Evolutionary conservation across 192 early-diverging fungal species (phyloP), one percentile per base, ranked within the genome.

Genomic region (Coemansia reversa): DNA sequence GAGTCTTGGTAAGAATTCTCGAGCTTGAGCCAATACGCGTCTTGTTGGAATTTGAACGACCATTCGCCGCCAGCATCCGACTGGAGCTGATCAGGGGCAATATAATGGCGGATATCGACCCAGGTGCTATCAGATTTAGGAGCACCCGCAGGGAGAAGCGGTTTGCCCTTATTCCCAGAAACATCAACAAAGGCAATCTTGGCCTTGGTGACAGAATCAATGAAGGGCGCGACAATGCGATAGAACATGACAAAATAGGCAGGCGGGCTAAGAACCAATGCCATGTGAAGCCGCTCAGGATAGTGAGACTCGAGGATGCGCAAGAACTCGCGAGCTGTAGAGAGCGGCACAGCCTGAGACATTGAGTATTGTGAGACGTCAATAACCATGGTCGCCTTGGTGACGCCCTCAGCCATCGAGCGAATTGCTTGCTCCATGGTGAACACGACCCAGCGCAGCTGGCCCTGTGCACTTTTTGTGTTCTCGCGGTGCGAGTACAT

Each of bases 231-330:
- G n/a, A 97, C 81, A 42, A 93, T 42, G 63, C 87, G 91, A 65
- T 90, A 93, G 51, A 93, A 90, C 49, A 87, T 83, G 69, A 86
- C 88, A 66, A 97, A 90, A 66, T 92, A 90, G 84, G 89, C 90
- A 27, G 90, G 91, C 29, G 92, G 91, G 67, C 91, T 86, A 25
- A 93, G 70, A 30, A 94, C 80, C 59, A 87, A 84, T 2, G 83
- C 84, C 47, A 80, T 82, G 49, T 85, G 83, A 52, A 92, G 69
- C 42, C 89, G 81, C 76, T 97, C 95, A 5, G 93, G 93, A 65
- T 95, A 97, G 71, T 97, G 95, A 24, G 85, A 84, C 28, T 87
- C 85, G 18, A 97, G 74, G 24, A 93, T 87, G 56, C 88, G 61
- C 65, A 95, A 78, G 48, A 94, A 92, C 56, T 93, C 86, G 19